These are phyloP conservation scores for Aegilops tauschii DNA, from an alignment of 176 grass and related monocot species.

Conservation along the genomic window DNA sequence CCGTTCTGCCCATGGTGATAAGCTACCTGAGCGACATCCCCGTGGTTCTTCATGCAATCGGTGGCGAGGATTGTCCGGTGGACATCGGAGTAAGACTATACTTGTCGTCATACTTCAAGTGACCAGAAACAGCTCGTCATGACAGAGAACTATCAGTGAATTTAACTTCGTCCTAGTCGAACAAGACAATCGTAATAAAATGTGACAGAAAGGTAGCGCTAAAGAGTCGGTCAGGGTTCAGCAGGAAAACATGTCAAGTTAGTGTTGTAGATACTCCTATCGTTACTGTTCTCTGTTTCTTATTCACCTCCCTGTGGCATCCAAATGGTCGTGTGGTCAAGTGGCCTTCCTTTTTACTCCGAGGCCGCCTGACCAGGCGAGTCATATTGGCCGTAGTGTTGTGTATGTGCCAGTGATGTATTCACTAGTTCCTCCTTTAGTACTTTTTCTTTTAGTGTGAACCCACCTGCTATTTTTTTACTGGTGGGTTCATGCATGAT, in stretches of 20 bases:
- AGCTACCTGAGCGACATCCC: slow-evolving; percentile 63
- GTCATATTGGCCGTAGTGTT: slow-evolving; percentile 6
- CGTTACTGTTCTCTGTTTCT: slow-evolving; percentile 9
- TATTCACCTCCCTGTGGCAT: slow-evolving; percentile 14
- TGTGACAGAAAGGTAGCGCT: background rate
- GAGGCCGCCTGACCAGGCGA: slow-evolving; percentile 33
- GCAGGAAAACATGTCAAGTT: slow-evolving; percentile 10
- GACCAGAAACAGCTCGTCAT: slow-evolving; percentile 18
- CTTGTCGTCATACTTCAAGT: slow-evolving; percentile 70
- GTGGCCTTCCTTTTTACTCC: slow-evolving; percentile 37
- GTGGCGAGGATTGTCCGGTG: slow-evolving; percentile 63
- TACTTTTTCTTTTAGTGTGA: slow-evolving; percentile 18
- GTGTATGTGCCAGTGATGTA: background rate
- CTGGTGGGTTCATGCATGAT: background rate
- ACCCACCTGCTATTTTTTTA: slow-evolving; percentile 28
- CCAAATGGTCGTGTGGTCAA: slow-evolving; percentile 13
- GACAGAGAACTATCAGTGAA: background rate
- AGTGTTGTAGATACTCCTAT: slow-evolving; percentile 37
- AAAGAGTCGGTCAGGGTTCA: slow-evolving; percentile 2
- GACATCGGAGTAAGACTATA: slow-evolving; percentile 73
- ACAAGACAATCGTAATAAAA: slow-evolving; percentile 27
- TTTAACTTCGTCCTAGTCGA: slow-evolving; percentile 26
- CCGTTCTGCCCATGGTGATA: slow-evolving; percentile 72
- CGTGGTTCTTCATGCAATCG: slow-evolving; percentile 75
- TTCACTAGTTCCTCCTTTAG: background rate